phyloP scores from a whole-genome alignment of 768 basidiomycete species.

The Stropharia rugosoannulata region DNA sequence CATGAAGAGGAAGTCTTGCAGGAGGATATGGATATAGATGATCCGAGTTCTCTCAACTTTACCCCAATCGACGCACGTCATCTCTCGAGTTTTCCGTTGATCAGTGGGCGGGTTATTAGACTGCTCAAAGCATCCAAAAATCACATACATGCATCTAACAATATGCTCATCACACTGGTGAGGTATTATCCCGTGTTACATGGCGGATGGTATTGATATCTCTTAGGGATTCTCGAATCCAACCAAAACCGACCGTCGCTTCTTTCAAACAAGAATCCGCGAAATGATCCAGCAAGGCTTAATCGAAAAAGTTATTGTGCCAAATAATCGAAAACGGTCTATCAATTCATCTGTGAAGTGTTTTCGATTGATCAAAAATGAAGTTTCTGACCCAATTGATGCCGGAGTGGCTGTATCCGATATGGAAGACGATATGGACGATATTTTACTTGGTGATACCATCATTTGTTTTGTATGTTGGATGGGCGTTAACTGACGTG shows the following conservation, averaged over 20 bases:
- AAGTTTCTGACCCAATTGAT: constrained; percentile 36
- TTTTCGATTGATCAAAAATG: constrained; percentile 53
- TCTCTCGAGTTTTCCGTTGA: constrained; percentile 69
- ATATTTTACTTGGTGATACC: constrained; percentile 28
- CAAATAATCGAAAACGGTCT: constrained; percentile 50
- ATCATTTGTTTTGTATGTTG: not conserved
- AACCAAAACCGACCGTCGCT: constrained; percentile 76
- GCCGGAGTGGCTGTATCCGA: constrained; percentile 36
- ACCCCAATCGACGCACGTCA: constrained; percentile 77
- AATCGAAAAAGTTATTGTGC: constrained; percentile 74
- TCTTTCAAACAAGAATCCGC: constrained; percentile 73
- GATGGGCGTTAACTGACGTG: not conserved
- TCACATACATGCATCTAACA: constrained; percentile 68
- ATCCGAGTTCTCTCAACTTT: constrained; percentile 45
- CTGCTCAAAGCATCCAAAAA: constrained; percentile 71
- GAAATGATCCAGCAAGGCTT: constrained; percentile 72
- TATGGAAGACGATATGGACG: constrained; percentile 43
- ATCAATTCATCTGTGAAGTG: constrained; percentile 55
- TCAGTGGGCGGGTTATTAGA: constrained; percentile 70
- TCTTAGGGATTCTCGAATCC: constrained; percentile 73
- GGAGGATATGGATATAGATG: constrained; percentile 29
- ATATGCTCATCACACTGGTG: constrained; percentile 78
- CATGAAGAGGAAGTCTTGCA: constrained; percentile 28
- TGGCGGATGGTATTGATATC: not conserved
- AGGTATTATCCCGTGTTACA: constrained; percentile 21